Conservation (phyloP, 2,329 filamentous ascomycete genomes). For the Cordyceps militaris region DNA sequence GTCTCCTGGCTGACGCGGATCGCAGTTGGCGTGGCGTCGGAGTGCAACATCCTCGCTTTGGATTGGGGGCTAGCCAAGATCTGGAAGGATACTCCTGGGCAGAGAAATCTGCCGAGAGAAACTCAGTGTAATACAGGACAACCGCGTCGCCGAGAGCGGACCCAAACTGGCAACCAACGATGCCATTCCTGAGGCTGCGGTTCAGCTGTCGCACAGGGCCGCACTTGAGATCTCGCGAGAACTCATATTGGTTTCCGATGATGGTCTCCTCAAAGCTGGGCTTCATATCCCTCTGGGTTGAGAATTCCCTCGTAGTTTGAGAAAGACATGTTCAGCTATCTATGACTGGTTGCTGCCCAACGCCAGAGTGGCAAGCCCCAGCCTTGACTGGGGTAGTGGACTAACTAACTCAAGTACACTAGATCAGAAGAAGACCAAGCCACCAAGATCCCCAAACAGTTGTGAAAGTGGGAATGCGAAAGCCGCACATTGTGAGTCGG, state of each 20-base stretch:
- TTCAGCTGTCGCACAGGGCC: neutral
- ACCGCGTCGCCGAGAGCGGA: slow-evolving; percentile 48
- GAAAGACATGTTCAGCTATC: neutral
- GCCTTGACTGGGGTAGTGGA: neutral
- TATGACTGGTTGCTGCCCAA: neutral
- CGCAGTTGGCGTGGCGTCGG: slow-evolving; percentile 37
- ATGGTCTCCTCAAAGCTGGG: neutral
- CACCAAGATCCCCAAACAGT: neutral
- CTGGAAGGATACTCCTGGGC: slow-evolving; percentile 29
- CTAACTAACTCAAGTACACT: neutral
- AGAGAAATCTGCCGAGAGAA: slow-evolving; percentile 32
- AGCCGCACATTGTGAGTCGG: neutral
- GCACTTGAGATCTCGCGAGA: neutral
- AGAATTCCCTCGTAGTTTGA: neutral
- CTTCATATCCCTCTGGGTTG: neutral
- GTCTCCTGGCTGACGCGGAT: slow-evolving; percentile 32
- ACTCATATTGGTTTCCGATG: neutral
- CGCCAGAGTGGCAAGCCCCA: neutral
- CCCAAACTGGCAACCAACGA: slow-evolving; percentile 37
- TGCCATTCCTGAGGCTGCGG: neutral
- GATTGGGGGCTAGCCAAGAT: slow-evolving; percentile 32
- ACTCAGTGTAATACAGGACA: slow-evolving; percentile 46
- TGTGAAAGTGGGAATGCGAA: neutral
- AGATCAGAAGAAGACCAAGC: neutral
- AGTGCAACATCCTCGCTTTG: slow-evolving; percentile 32